phyloP scores from a whole-genome alignment of 345 rosid species.

The Firmiana major region DNA sequence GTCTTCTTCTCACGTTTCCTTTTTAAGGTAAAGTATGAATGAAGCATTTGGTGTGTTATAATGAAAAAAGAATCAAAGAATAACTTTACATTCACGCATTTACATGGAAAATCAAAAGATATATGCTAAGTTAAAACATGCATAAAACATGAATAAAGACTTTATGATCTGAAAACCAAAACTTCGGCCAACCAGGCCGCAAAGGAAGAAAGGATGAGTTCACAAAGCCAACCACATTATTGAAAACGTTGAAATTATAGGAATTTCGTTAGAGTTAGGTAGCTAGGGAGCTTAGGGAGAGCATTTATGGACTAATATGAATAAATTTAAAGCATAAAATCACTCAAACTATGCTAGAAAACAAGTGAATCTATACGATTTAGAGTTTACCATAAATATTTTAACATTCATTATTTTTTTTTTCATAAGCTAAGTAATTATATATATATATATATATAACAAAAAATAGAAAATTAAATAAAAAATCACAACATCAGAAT shows the following conservation, averaged over 20 bases:
- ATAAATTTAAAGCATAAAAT: background rate
- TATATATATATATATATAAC: too few relatives aligned
- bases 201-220: background rate
- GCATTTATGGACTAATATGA: background rate
- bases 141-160: constrained; percentile 1
- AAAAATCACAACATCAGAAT: too few relatives aligned
- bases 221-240: background rate
- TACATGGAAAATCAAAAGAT: background rate
- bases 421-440: too few relatives aligned
- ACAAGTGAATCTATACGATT: background rate
- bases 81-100: background rate
- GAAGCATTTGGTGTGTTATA: background rate
- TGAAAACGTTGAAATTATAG: background rate
- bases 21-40: background rate
- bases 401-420: background rate
- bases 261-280: background rate
- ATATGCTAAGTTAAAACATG: background rate
- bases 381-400: background rate
- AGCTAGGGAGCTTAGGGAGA: background rate
- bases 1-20: constrained; percentile 30
- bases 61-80: background rate
- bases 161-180: background rate
- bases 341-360: background rate
- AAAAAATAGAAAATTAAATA: too few relatives aligned
- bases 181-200: constrained; percentile 6